Evolutionary conservation across 352 stramenopile species (phyloP), one percentile per base, ranked within the genome.

Genomic region (Phytophthora ramorum): DNA sequence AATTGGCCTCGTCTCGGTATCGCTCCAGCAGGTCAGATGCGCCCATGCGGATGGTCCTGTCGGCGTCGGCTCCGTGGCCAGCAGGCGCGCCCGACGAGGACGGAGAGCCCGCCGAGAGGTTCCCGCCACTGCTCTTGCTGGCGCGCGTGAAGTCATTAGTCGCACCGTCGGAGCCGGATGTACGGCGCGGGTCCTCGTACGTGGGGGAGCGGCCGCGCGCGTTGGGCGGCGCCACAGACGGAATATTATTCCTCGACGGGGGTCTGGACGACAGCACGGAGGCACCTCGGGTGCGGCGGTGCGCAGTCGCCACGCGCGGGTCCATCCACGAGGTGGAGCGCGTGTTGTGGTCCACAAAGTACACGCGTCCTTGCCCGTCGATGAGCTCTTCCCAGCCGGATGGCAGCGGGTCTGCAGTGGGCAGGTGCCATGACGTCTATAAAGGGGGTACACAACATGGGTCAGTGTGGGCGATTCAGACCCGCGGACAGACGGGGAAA

Each of bases 311-410:
- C 50, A 91, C 76, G 16, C 87, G 84, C 51, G 87, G 87, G 56
- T 96, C 87, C 58, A 93, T 76, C 87, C 87, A 96, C 55, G 87
- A 89, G 4, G 85, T 96, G 14, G 60, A 82, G 40, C 82, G 76
- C 19, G 82, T 88, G 47, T 78, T 92, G 68, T 95, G 87, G 70
- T 95, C 78, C 4, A 94, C 85, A 71, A 92, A 95, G 70, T 94
- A 95, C 13, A 94, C 74, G 44, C 85, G 79, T 2, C 87, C 87
- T 28, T 92, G 77, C 2, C 72, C 59, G 54, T 94, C 87, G 34
- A 84, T 87, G 35, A 94, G 75, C 69, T 93, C 85, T 67, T 95
- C 80, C 87, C 87, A 95, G 32, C 87, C 87, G 0, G 79, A 58
- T 12, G 87, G 87, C 40, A 95, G 72, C 24, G 85, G 81, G 0